Evolutionary conservation across 345 rosid species (phyloP), one percentile per base, ranked within the genome.

Genomic region (Erucastrum elatum): DNA sequence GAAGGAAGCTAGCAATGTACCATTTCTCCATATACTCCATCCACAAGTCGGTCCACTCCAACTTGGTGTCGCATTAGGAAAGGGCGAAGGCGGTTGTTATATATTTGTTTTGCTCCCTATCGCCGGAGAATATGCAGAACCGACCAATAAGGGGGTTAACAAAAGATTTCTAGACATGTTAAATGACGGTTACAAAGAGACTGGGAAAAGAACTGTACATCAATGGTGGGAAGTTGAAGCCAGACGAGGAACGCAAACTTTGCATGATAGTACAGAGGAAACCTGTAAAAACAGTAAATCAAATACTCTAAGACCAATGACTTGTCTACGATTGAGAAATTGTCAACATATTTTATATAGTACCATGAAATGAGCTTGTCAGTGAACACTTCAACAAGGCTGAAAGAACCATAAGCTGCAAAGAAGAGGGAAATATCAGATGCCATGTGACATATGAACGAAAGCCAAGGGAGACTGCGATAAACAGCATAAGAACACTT

Each of bases 341-440:
- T 16, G 12, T 9, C 13, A 33, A 53, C 37, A 7, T 30, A 51
- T 17, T 15, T 0, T 13, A 46, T 46, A 13, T 46, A 33, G 29
- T 85, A 94, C 97, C 99, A 89, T 6, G 83, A 75, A 64, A 80
- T 75, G 39, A 80, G 53, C 81, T 92, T 93, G 85, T 95, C 97
- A 0, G 92, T 60, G 75, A 90, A 89, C 49, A 84, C 89, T 86
- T 93, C 98, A 0, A 81, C 92, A 49, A 91, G 64, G 67, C 92
- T 90, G 82, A 93, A 93, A 72, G 96, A 85, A 82, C 99, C 99
- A 87, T 89, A 93, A 67, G 91, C 98, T 95, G 94, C 89, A 88
- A 79, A 49, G 9, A 27, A 15, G 17, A 16, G 9, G 17, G 34
- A 30, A 1, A 35, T 7, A 8, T 61, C 41, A 79, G 27, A 15